Conservation (phyloP, 2,329 filamentous ascomycete genomes). For the Fusarium sp. region DNA sequence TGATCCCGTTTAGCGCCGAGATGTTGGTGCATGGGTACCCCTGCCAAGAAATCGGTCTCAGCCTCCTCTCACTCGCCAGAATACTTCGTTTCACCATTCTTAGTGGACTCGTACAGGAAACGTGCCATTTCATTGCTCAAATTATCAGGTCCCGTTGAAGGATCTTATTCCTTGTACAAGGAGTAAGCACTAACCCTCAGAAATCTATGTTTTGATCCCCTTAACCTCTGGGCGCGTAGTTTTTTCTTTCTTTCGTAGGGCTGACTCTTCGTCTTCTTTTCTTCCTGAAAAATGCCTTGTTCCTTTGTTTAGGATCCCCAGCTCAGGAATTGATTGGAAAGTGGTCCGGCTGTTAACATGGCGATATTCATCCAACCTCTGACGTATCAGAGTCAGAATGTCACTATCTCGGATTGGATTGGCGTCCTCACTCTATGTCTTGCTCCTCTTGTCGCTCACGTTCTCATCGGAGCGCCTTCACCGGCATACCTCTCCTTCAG, state of each 20-base stretch:
- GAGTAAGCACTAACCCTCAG: neutral
- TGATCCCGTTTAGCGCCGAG: neutral
- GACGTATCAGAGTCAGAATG: slow-evolving; percentile 10
- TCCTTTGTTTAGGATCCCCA: neutral
- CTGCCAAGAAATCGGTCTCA: neutral
- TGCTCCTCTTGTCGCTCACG: slow-evolving; percentile 24
- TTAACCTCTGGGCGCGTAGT: neutral
- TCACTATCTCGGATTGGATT: slow-evolving; percentile 13
- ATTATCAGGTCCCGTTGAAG: neutral
- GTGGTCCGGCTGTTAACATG: neutral
- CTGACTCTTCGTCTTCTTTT: neutral
- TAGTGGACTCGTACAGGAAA: neutral
- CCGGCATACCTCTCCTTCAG: slow-evolving; percentile 1
- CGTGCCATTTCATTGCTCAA: neutral
- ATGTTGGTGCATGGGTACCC: neutral
- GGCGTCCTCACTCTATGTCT: slow-evolving; percentile 17
- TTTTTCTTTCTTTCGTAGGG: neutral
- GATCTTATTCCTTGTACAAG: neutral
- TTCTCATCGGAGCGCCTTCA: slow-evolving; percentile 17
- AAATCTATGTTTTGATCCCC: neutral
- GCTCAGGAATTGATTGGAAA: neutral
- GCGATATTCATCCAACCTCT: neutral
- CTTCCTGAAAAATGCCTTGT: neutral
- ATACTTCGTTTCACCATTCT: neutral
- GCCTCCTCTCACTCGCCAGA: neutral